Evolutionary conservation across 1,284 basidiomycete species (phyloP).

Genomic region (Macrocybe sp.): DNA sequence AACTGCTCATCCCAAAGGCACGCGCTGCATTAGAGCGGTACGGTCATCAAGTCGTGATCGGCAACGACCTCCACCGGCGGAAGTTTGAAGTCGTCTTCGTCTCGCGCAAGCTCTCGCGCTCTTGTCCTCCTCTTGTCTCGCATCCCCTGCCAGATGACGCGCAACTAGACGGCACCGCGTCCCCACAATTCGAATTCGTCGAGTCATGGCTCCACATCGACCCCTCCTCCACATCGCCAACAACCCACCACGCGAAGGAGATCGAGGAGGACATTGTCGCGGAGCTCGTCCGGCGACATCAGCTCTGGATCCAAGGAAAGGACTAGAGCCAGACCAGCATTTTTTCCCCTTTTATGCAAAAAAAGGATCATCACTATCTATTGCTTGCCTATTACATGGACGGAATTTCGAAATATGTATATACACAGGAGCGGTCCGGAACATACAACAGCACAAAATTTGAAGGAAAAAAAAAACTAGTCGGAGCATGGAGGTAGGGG

Average conservation of each 20-base stretch:
- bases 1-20: constrained; percentile 88
- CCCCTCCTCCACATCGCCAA: constrained; percentile 23
- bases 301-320: constrained; percentile 46
- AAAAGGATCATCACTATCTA: too few relatives aligned
- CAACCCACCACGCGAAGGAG: constrained; percentile 52
- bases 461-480: too few relatives aligned
- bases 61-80: constrained; percentile 86
- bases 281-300: constrained; percentile 74
- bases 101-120: constrained; percentile 27
- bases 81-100: constrained; percentile 95
- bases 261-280: constrained; percentile 91
- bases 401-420: too few relatives aligned
- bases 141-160: neutral
- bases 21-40: constrained; percentile 85
- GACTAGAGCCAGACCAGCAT: too few relatives aligned
- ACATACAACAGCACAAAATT: too few relatives aligned
- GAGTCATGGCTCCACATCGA: constrained; percentile 78
- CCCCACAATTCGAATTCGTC: constrained; percentile 30
- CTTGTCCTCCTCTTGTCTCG: constrained; percentile 18
- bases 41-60: constrained; percentile 96
- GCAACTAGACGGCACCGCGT: constrained; percentile 5
- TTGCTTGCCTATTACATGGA: too few relatives aligned
- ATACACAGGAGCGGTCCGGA: too few relatives aligned
- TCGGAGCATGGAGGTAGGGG: too few relatives aligned
- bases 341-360: too few relatives aligned